Evolutionary conservation across 177 flowering plant genomes (phyloP), one percentile per base, ranked within the genome.

Genomic region (Vitis hybrid): DNA sequence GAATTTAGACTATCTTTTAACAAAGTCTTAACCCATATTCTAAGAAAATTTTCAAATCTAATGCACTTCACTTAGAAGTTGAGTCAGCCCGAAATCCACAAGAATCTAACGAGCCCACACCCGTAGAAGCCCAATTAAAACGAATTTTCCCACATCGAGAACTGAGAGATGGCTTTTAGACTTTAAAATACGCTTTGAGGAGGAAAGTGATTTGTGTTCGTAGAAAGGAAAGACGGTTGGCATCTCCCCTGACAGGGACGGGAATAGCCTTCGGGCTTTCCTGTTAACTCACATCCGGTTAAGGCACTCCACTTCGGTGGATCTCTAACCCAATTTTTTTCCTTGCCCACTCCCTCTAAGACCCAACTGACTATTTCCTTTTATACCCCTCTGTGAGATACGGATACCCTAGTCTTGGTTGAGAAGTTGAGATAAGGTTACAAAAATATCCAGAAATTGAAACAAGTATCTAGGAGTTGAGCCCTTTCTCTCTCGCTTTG

Each of bases 241-340:
- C 85, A 82, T 79, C 88, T 83, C 88, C 90, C 84, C 88, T 78
- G 84, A 16, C 88, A 83, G 87, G 85, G 88, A 80, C 78, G 85
- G 87, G 88, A 85, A 79, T 70, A 16, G 84, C 81, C 60, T 83
- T 79, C 80, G 85, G 73, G 82, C 87, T 73, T 81, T 13, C 85
- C 76, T 77, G 85, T 86, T 67, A 70, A 30, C 60, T 74, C 84
- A 79, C 83, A 81, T 71, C 63, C 80, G 83, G 87, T 82, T 84
- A 78, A 83, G 87, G 86, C 86, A 72, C 61, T 75, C 85, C 82
- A 68, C 85, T 80, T 70, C 13, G 76, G 82, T 67, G 88, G 85
- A 76, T 80, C 84, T 82, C 2, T 66, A 60, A 75, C 83, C 83
- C 75, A 77, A 72, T 83, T 83, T 83, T 79, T 35, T 35, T 35